Base-by-base conservation (phyloP, 345 rosid species). In the Murraya paniculata region DNA sequence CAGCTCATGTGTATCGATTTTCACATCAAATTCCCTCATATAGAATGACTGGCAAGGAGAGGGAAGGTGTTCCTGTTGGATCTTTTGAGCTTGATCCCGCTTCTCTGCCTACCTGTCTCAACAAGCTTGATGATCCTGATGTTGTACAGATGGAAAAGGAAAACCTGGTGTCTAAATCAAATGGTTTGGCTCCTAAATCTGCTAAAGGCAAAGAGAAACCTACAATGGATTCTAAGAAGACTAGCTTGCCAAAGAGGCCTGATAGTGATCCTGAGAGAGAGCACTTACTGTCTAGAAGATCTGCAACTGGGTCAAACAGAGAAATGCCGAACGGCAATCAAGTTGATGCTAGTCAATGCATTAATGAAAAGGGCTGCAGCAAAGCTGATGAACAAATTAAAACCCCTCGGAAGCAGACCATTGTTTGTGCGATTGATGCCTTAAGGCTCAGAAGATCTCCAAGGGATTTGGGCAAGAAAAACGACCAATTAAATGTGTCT, bases 51-150 rank as follows among this genome's bases (percentile, higher is more conserved):
- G 98, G 97, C 70, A 81, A 74, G 45, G 99, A 96, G 90, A 77
- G 91, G 80, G 76, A 82, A 72, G 95, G 90, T 82, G 91, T 91
- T 38, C 97, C 95, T 74, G 84, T 74, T 55, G 95, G 91, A 41
- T 90, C 97, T 77, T 88, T 88, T 45, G 99, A 96, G 81, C 83
- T 93, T 25, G 97, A 96, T 84, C 88, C 97, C 30, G 92, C 89
- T 75, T 81, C 95, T 77, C 79, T 94, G 77, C 97, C 93, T 36
- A 72, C 74, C 60, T 72, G 68, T 75, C 45, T 78, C 30, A 66
- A 59, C 68, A 73, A 80, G 41, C 22, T 50, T 57, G 75, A 27
- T 67, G 84, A 77, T 72, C 36, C 77, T 35, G 67, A 30, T 33
- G 75, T 68, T 64, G 22, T 58, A 36, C 71, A 79, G 82, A 55